Evolutionary conservation across 2,329 filamentous ascomycete genomes (phyloP).

Genomic region (Penicillium concentricum): DNA sequence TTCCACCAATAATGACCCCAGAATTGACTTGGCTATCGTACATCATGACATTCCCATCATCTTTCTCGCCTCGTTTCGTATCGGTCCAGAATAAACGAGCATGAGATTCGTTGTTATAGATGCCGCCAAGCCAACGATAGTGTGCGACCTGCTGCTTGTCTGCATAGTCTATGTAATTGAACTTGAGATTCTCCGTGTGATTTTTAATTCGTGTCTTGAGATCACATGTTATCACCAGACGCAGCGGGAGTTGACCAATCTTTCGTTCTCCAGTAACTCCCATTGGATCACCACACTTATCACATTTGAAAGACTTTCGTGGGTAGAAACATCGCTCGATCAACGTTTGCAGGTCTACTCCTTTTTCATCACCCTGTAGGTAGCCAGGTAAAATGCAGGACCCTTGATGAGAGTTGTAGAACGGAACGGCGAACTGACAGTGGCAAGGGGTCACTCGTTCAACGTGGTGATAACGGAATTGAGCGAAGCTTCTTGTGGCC

Average conservation of each 20-base stretch:
- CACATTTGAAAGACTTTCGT: constrained; percentile 2
- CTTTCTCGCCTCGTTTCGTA: constrained; percentile 25
- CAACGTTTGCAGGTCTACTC: constrained; percentile 20
- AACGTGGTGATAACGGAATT: constrained; percentile 26
- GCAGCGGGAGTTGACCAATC: constrained; percentile 29
- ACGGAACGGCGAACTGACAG: neutral
- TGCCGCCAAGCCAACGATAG: constrained; percentile 42
- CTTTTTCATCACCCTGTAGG: constrained; percentile 10
- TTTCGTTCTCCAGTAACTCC: constrained; percentile 4
- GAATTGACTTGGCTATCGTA: constrained; percentile 31
- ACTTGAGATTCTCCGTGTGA: constrained; percentile 28
- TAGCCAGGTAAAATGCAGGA: constrained; percentile 17
- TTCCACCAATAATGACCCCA: constrained; percentile 30
- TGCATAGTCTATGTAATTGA: constrained; percentile 23
- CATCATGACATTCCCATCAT: constrained; percentile 21
- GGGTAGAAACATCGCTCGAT: constrained; percentile 20
- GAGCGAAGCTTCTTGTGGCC: constrained; percentile 26
- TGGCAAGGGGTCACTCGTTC: constrained; percentile 11
- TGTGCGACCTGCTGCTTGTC: constrained; percentile 18
- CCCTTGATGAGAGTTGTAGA: constrained; percentile 4
- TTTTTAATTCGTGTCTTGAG: constrained; percentile 8
- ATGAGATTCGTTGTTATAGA: constrained; percentile 27
- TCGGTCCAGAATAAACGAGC: constrained; percentile 36
- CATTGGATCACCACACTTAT: constrained; percentile 4
- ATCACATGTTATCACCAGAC: constrained; percentile 29